These are phyloP conservation scores for Globisporangium sylvaticum DNA, from an alignment of 352 stramenopile genomes.

Conservation along the genomic window DNA sequence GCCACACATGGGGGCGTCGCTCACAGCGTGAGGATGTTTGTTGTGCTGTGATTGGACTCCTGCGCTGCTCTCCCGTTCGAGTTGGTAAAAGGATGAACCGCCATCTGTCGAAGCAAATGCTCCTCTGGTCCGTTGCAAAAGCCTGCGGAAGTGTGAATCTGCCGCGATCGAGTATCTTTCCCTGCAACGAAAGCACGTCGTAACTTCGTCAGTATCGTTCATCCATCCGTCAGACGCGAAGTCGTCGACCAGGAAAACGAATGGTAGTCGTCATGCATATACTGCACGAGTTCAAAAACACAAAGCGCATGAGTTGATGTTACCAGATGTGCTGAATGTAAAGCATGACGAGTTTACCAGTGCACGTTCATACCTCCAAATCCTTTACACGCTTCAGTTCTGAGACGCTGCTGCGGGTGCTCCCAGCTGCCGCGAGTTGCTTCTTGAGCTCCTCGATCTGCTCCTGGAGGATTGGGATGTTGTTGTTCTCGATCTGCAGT, in stretches of 20 bases:
- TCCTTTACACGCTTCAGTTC: constrained; percentile 35
- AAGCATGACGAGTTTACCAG: too few relatives aligned
- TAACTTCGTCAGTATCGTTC: not conserved
- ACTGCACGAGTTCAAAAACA: too few relatives aligned
- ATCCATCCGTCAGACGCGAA: not conserved
- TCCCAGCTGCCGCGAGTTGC: constrained; percentile 17
- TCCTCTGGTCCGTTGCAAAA: constrained; percentile 42
- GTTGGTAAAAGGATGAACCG: constrained; percentile 26
- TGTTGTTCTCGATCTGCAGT: constrained; percentile 81
- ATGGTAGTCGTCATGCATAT: not conserved
- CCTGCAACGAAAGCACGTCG: not conserved
- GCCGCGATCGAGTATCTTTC: constrained; percentile 17
- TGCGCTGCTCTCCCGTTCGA: constrained; percentile 10
- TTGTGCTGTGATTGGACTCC: constrained; percentile 8
- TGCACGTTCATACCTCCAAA: constrained; percentile 31
- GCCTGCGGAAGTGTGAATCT: constrained; percentile 56
- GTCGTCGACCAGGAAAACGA: not conserved
- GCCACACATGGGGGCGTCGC: too few relatives aligned
- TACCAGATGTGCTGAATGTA: too few relatives aligned
- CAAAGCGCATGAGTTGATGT: too few relatives aligned
- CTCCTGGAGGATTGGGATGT: constrained; percentile 77
- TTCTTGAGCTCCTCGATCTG: constrained; percentile 71
- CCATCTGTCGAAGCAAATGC: constrained; percentile 30
- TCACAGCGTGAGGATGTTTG: constrained; percentile 71
- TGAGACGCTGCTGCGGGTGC: not conserved